These are phyloP conservation scores for Senecio squalidus DNA, from an alignment of 140 eudicot species.

Conservation along the genomic window DNA sequence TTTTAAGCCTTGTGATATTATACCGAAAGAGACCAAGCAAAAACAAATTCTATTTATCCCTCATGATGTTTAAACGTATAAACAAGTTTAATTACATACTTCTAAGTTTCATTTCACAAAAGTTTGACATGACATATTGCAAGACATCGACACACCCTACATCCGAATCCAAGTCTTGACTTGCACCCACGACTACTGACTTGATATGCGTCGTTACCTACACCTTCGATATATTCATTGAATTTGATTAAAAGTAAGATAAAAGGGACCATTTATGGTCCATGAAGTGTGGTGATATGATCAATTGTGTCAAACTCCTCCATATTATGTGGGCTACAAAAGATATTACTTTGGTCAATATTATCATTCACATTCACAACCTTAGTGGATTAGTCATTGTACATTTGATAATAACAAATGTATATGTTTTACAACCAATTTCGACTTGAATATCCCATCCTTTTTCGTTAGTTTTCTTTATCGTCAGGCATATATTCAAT, in stretches of 20 bases:
- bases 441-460: not conserved
- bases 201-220: too few species aligned
- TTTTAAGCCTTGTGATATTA: too few species aligned
- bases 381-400: constrained; percentile 21
- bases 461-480: not conserved
- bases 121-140: too few species aligned
- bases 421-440: constrained; percentile 8
- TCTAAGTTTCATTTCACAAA: not conserved
- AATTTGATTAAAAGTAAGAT: constrained; percentile 23
- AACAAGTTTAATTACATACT: not conserved
- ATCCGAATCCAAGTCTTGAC: too few species aligned
- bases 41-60: too few species aligned
- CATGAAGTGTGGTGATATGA: not conserved
- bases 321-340: constrained; percentile 28
- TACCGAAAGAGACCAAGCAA: too few species aligned
- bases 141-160: too few species aligned
- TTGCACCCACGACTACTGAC: too few species aligned
- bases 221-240: too few species aligned
- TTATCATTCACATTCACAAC: not conserved
- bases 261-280: too few species aligned
- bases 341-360: constrained; percentile 18
- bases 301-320: constrained; percentile 23
- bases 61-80: not conserved
- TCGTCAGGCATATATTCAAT: too few species aligned
- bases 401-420: constrained; percentile 23